phyloP scores from a whole-genome alignment of 2,329 filamentous ascomycete genomes.

The Geoglossum cookeanum region DNA sequence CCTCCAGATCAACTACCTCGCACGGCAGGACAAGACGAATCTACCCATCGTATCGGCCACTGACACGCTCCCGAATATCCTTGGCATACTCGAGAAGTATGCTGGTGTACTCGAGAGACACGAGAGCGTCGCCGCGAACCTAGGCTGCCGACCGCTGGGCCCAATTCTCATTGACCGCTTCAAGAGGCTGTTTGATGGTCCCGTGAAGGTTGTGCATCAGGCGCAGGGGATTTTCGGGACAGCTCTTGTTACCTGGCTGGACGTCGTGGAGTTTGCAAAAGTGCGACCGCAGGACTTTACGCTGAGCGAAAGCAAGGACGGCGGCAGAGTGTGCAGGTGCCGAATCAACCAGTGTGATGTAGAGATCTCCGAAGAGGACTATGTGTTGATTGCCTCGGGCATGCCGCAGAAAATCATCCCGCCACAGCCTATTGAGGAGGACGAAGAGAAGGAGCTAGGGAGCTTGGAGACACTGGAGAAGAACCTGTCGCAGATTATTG shows the following conservation, averaged over 20 bases:
- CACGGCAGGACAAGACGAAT: conserved; percentile 40
- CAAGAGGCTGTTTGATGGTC: conserved; percentile 68
- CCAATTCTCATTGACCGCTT: conserved; percentile 73
- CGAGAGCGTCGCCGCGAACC: conserved; percentile 69
- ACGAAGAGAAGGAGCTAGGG: conserved; percentile 68
- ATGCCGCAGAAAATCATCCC: conserved; percentile 68
- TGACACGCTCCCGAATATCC: conserved; percentile 54
- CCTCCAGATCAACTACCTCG: conserved; percentile 49
- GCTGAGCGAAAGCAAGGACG: conserved; percentile 48
- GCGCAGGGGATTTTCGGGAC: conserved; percentile 32
- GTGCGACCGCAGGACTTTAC: conserved; percentile 62
- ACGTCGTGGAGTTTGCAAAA: conserved; percentile 69
- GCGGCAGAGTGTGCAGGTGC: conserved; percentile 59
- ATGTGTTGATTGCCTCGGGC: conserved; percentile 63
- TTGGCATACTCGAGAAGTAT: conserved; percentile 58
- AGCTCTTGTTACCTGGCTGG: conserved; percentile 53
- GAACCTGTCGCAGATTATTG: conserved; percentile 56
- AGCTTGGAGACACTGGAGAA: conserved; percentile 71
- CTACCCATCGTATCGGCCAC: conserved; percentile 42
- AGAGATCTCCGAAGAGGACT: conserved; percentile 78
- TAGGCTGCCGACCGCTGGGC: conserved; percentile 66
- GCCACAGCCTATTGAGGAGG: conserved; percentile 62
- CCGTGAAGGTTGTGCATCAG: conserved; percentile 43
- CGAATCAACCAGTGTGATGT: conserved; percentile 62
- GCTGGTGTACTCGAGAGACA: conserved; percentile 70